These are phyloP conservation scores for Sclerotinia trifoliorum DNA, from an alignment of 2,329 filamentous ascomycete genomes.

Conservation along the genomic window DNA sequence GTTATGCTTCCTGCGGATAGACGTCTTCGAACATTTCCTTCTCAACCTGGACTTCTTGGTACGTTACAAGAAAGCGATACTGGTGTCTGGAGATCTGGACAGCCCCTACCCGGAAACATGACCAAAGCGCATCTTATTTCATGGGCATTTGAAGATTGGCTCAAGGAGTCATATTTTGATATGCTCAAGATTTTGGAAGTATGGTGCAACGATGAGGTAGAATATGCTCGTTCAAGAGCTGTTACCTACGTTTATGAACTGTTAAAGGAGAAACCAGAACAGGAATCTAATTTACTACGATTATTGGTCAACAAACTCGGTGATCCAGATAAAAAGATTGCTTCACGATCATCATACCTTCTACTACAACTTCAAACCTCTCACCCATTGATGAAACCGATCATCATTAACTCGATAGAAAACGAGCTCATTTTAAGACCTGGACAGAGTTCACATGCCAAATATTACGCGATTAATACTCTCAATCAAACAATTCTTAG, in stretches of 20 bases:
- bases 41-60: constrained; percentile 73
- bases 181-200: constrained; percentile 86
- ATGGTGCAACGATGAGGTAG: constrained; percentile 94
- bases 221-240: constrained; percentile 83
- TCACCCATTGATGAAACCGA: constrained; percentile 90
- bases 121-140: constrained; percentile 75
- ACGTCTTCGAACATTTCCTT: constrained; percentile 74
- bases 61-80: constrained; percentile 62
- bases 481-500: constrained; percentile 95
- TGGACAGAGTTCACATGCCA: constrained; percentile 82
- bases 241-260: constrained; percentile 90
- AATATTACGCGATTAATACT: constrained; percentile 95
- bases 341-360: constrained; percentile 88
- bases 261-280: constrained; percentile 92
- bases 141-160: constrained; percentile 93
- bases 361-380: constrained; percentile 86
- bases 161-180: constrained; percentile 92
- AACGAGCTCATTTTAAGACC: constrained; percentile 84
- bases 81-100: constrained; percentile 62
- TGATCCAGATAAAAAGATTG: constrained; percentile 92
- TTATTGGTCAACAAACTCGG: constrained; percentile 95
- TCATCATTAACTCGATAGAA: constrained; percentile 82
- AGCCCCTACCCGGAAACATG: constrained; percentile 70
- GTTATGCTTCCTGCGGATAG: constrained; percentile 79
- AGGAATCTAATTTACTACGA: constrained; percentile 89